phyloP scores from a whole-genome alignment of 306 rosid species.

The Vigna nakashimae region DNA sequence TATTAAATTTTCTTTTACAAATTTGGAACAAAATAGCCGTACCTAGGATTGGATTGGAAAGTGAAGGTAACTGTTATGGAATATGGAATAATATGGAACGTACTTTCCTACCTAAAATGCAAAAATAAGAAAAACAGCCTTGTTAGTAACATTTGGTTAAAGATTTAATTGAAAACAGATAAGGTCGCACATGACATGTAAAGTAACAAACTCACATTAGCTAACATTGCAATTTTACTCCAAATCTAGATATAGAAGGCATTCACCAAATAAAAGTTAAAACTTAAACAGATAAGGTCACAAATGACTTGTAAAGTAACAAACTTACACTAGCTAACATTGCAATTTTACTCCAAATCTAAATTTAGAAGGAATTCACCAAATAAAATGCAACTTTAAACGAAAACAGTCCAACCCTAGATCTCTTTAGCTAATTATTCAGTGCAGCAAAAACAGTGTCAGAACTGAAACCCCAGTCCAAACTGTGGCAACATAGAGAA shows the following conservation, averaged over 20 bases:
- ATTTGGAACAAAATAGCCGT: conserved; percentile 1
- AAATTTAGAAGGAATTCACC: neutral
- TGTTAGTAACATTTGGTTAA: neutral
- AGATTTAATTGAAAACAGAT: neutral
- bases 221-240: neutral
- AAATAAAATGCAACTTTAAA: neutral
- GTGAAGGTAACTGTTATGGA: neutral
- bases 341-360: neutral
- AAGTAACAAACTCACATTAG: neutral
- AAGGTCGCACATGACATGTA: neutral
- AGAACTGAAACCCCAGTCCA: neutral
- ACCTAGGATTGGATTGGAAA: neutral
- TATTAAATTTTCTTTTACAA: neutral
- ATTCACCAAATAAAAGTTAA: neutral
- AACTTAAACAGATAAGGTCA: neutral
- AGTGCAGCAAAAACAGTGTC: neutral
- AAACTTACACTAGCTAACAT: neutral
- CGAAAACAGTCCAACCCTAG: neutral
- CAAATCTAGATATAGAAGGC: neutral
- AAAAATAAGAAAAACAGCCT: neutral
- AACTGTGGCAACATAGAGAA: neutral
- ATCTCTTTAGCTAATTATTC: neutral
- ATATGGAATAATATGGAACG: neutral
- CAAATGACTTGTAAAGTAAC: neutral
- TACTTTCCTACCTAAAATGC: neutral